Evolutionary conservation across 2,329 filamentous ascomycete species (phyloP).

Genomic region (Paecilomyces sp.): DNA sequence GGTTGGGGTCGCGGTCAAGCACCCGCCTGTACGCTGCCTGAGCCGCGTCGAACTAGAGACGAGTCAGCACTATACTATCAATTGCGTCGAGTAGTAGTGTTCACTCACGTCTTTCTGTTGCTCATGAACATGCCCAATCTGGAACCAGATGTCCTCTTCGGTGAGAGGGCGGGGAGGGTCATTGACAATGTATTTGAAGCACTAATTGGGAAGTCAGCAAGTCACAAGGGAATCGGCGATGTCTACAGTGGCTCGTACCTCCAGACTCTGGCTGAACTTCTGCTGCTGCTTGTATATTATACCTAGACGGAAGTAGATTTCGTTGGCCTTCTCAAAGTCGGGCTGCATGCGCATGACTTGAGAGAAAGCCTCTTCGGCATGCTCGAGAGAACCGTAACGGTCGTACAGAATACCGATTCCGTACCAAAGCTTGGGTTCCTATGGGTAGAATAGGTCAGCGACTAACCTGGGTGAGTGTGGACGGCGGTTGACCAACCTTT

Average conservation of each 20-base stretch:
- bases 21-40: constrained; percentile 90
- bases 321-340: constrained; percentile 95
- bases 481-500: constrained; percentile 55
- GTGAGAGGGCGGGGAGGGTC: constrained; percentile 88
- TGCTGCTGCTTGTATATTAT: constrained; percentile 99
- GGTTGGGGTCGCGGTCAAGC: constrained; percentile 86
- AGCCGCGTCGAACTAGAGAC: constrained; percentile 78
- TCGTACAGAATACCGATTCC: constrained; percentile 97
- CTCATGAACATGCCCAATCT: constrained; percentile 97
- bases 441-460: constrained; percentile 10
- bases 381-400: constrained; percentile 89
- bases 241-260: constrained; percentile 50
- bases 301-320: constrained; percentile 97
- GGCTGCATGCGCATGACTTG: constrained; percentile 99
- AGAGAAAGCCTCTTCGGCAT: constrained; percentile 95
- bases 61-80: constrained; percentile 18
- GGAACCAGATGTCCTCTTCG: constrained; percentile 99
- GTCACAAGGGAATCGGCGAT: background rate
- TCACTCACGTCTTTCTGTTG: constrained; percentile 91
- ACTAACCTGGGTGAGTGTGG: background rate
- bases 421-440: constrained; percentile 98
- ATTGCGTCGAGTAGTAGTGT: background rate
- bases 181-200: constrained; percentile 95
- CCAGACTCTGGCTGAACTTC: constrained; percentile 85
- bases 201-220: constrained; percentile 46